Conservation (phyloP, 2,329 filamentous ascomycete species). For the Coniella vitis region DNA sequence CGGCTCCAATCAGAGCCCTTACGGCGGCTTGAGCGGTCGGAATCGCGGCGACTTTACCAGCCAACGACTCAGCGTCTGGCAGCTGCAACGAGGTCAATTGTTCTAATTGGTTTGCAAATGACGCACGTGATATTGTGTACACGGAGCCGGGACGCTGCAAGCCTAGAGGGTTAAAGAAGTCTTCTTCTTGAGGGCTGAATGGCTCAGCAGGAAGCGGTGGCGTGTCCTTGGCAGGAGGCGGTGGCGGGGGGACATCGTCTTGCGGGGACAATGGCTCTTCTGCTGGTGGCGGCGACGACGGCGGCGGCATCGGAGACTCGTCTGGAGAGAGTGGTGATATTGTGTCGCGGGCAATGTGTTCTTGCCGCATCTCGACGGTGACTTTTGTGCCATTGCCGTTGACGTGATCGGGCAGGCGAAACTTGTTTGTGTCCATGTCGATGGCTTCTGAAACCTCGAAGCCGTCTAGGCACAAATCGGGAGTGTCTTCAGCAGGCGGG, state of each 20-base stretch:
- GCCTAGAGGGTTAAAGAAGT: constrained; percentile 62
- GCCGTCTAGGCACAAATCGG: constrained; percentile 39
- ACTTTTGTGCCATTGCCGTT: constrained; percentile 63
- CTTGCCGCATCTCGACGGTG: constrained; percentile 48
- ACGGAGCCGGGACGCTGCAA: constrained; percentile 74
- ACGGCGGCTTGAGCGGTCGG: constrained; percentile 79
- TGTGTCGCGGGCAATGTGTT: constrained; percentile 47
- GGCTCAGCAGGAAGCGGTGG: constrained; percentile 31
- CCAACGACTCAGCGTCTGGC: constrained; percentile 77
- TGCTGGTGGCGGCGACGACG: constrained; percentile 34
- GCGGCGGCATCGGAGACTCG: too few relatives aligned
- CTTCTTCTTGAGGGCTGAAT: constrained; percentile 45
- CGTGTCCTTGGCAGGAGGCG: constrained; percentile 37
- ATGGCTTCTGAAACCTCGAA: constrained; percentile 43
- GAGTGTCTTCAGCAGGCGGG: constrained; percentile 20
- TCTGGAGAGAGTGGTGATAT: constrained; percentile 34
- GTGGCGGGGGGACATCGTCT: too few relatives aligned
- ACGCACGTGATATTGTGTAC: constrained; percentile 85
- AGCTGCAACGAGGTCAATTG: constrained; percentile 87
- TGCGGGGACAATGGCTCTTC: too few relatives aligned
- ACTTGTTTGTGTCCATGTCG: constrained; percentile 68
- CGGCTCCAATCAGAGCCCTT: constrained; percentile 75
- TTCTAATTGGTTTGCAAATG: constrained; percentile 87
- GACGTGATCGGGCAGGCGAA: constrained; percentile 62
- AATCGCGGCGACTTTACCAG: constrained; percentile 76